Percentiles rank a stretch among this genome's conserved stretches.
Evolutionary conservation across 2,329 filamentous ascomycete species (phyloP).

Genomic region (Esteya vermicola): DNA sequence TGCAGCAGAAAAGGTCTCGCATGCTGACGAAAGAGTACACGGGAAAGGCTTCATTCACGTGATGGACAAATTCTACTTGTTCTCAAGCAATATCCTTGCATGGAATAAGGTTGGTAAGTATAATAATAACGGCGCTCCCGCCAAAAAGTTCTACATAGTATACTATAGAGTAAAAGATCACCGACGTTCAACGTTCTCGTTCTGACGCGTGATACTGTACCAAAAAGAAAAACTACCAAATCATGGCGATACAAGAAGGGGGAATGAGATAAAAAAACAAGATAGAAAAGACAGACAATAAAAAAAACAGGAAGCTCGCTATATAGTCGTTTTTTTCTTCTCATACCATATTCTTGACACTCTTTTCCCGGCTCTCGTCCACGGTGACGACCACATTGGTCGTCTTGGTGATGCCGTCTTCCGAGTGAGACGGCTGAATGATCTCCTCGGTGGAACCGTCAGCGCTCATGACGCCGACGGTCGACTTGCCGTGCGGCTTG

Average conservation of each 20-base stretch:
- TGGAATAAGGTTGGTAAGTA: too few relatives aligned
- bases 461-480: neutral
- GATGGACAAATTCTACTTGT: too few relatives aligned
- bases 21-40: too few relatives aligned
- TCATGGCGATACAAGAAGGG: neutral
- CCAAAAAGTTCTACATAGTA: too few relatives aligned
- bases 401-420: constrained; percentile 2
- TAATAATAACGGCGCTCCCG: too few relatives aligned
- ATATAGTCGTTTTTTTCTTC: neutral
- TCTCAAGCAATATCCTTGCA: too few relatives aligned
- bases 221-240: neutral
- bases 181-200: too few relatives aligned
- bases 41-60: too few relatives aligned
- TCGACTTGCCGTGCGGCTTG: neutral
- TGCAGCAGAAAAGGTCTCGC: too few relatives aligned
- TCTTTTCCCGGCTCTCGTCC: neutral
- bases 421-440: neutral
- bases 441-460: constrained; percentile 2
- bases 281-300: neutral
- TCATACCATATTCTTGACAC: neutral
- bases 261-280: neutral
- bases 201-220: too few relatives aligned
- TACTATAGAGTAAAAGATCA: too few relatives aligned
- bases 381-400: constrained; percentile 1
- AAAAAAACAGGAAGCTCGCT: neutral